Evolutionary conservation across 2,329 filamentous ascomycete species (phyloP).

Genomic region (Diaporthe citri): DNA sequence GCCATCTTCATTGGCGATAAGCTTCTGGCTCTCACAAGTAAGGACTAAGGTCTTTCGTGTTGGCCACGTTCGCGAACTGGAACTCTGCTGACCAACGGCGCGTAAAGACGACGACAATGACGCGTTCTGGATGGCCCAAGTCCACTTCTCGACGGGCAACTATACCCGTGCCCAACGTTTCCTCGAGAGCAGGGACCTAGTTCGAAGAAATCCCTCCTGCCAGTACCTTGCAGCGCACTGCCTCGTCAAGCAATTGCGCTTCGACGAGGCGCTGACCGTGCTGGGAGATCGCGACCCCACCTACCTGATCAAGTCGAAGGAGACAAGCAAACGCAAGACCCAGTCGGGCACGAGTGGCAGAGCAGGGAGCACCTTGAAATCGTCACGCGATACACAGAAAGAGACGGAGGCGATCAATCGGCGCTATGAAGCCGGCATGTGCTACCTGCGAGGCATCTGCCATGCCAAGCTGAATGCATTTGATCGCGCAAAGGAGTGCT

Average conservation of each 20-base stretch:
- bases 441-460: conserved; percentile 91
- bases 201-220: conserved; percentile 85
- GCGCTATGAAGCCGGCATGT: conserved; percentile 96
- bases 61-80: neutral
- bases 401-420: conserved; percentile 80
- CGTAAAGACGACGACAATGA: conserved; percentile 87
- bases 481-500: conserved; percentile 96
- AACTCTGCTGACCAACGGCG: conserved; percentile 38
- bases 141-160: conserved; percentile 95
- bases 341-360: conserved; percentile 61
- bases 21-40: conserved; percentile 92
- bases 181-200: conserved; percentile 85
- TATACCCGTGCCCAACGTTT: conserved; percentile 92
- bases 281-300: conserved; percentile 95
- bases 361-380: conserved; percentile 33
- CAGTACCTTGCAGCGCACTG: conserved; percentile 95
- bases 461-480: conserved; percentile 98
- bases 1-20: conserved; percentile 99
- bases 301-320: conserved; percentile 78
- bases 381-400: conserved; percentile 46
- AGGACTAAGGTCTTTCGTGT: conserved; percentile 48
- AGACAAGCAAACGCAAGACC: conserved; percentile 75
- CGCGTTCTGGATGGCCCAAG: conserved; percentile 97
- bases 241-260: conserved; percentile 90
- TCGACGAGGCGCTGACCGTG: conserved; percentile 86